Evolutionary conservation across 768 basidiomycete species (phyloP).

Genomic region (Sarcomyxa edulis): DNA sequence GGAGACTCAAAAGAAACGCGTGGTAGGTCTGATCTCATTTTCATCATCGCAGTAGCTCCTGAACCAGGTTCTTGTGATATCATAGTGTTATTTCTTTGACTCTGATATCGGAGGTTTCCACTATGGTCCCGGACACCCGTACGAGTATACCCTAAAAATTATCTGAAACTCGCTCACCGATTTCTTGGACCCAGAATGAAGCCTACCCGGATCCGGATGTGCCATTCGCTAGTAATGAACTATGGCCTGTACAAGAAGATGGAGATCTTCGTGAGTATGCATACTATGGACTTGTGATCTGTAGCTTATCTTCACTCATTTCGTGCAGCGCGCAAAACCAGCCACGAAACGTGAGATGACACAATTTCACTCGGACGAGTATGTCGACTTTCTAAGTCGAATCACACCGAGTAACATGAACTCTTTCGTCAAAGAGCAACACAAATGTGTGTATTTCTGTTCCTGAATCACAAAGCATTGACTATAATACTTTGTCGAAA

Average conservation of each 20-base stretch:
- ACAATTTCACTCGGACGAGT: conserved; percentile 98
- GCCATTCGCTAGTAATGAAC: conserved; percentile 99
- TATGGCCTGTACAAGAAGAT: conserved; percentile 99
- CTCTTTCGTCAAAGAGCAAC: conserved; percentile 88
- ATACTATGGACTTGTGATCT: background rate
- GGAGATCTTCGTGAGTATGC: conserved; percentile 91
- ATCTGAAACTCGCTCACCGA: conserved; percentile 12
- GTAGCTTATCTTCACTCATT: conserved; percentile 2
- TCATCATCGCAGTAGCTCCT: conserved; percentile 5
- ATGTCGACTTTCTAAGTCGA: conserved; percentile 92
- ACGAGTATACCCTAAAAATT: conserved; percentile 17
- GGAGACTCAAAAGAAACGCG: conserved; percentile 77
- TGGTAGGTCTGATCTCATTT: conserved; percentile 50
- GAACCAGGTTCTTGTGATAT: conserved; percentile 11
- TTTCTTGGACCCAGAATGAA: conserved; percentile 68
- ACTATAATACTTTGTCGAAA: background rate
- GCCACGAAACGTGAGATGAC: conserved; percentile 99
- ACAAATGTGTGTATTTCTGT: conserved; percentile 65
- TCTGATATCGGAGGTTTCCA: conserved; percentile 99
- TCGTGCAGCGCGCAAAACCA: conserved; percentile 87
- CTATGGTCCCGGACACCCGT: conserved; percentile 98
- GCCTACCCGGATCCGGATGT: conserved; percentile 98
- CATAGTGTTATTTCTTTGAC: conserved; percentile 98
- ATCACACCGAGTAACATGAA: conserved; percentile 97
- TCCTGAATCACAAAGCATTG: background rate